phyloP scores from a whole-genome alignment of 495 filamentous ascomycete species.

The Hypoxylon subgilvum region DNA sequence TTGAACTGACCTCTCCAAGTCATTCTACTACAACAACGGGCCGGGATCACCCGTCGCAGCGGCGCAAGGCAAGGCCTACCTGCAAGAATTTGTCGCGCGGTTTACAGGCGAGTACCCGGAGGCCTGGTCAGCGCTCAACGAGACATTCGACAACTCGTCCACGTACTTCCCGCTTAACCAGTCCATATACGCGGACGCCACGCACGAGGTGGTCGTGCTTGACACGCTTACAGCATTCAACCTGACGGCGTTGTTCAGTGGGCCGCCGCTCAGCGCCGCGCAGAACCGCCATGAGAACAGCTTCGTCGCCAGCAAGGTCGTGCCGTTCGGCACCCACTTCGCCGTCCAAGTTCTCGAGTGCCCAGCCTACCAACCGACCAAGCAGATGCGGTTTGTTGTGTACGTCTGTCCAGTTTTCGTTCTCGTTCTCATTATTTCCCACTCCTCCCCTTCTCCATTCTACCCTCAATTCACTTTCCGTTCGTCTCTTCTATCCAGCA shows the following conservation, averaged over 20 bases:
- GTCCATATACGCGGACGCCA: constrained; percentile 56
- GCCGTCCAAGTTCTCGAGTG: constrained; percentile 41
- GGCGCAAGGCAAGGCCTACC: constrained; percentile 54
- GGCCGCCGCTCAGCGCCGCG: constrained; percentile 36
- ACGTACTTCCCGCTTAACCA: constrained; percentile 52
- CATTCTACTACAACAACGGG: constrained; percentile 46
- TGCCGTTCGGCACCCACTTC: constrained; percentile 41
- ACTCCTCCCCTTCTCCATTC: not conserved
- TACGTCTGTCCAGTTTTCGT: too few relatives aligned
- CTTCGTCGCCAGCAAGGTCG: constrained; percentile 44
- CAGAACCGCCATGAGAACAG: constrained; percentile 38
- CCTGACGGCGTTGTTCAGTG: constrained; percentile 44
- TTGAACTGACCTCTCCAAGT: constrained; percentile 22
- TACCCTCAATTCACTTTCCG: not conserved
- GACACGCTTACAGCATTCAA: constrained; percentile 54
- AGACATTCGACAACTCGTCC: constrained; percentile 49
- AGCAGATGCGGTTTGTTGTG: constrained; percentile 42
- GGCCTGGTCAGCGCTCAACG: constrained; percentile 61
- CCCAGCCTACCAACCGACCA: constrained; percentile 34
- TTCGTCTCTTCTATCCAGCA: not conserved
- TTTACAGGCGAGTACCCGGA: constrained; percentile 58
- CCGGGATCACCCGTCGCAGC: constrained; percentile 47
- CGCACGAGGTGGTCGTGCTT: constrained; percentile 57
- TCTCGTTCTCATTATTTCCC: too few relatives aligned
- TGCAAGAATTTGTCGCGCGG: constrained; percentile 64